Evolutionary conservation across 2,329 filamentous ascomycete species (phyloP).

Genomic region (Lasiodiplodia hormozganensis): DNA sequence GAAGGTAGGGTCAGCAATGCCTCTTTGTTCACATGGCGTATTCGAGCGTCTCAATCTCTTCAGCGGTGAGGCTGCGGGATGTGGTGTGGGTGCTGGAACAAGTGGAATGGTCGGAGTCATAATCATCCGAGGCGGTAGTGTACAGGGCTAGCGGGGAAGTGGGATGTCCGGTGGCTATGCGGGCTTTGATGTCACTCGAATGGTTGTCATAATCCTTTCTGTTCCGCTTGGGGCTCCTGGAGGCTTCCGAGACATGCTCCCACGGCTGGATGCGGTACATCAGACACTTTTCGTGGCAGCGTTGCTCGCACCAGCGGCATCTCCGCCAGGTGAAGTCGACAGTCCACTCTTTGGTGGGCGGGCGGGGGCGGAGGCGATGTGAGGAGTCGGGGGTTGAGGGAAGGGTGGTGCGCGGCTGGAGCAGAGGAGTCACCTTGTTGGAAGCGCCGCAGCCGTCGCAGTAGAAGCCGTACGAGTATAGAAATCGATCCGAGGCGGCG

Average conservation of each 20-base stretch:
- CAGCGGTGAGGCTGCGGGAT: background rate
- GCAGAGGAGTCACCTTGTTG: conserved; percentile 2
- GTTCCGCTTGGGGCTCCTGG: background rate
- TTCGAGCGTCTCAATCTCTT: conserved; percentile 11
- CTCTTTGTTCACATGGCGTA: background rate
- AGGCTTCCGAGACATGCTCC: background rate
- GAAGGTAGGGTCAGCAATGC: background rate
- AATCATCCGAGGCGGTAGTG: background rate
- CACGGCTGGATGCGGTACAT: conserved; percentile 9
- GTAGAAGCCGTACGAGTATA: conserved; percentile 12
- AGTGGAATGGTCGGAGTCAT: background rate
- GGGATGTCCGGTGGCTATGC: background rate
- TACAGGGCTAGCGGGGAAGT: conserved; percentile 3
- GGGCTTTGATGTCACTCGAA: background rate
- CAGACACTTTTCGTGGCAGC: conserved; percentile 1
- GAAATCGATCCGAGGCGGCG: background rate
- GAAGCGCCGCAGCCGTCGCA: conserved; percentile 13
- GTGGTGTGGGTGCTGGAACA: background rate
- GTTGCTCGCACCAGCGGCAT: conserved; percentile 7
- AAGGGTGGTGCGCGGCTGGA: background rate
- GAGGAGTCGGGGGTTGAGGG: background rate
- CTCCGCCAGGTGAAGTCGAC: conserved; percentile 4
- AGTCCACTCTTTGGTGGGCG: background rate
- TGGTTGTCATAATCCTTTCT: conserved; percentile 13
- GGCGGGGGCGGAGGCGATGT: background rate